phyloP scores from a whole-genome alignment of 306 rosid genomes.

The Pyrus bretschneideri region DNA sequence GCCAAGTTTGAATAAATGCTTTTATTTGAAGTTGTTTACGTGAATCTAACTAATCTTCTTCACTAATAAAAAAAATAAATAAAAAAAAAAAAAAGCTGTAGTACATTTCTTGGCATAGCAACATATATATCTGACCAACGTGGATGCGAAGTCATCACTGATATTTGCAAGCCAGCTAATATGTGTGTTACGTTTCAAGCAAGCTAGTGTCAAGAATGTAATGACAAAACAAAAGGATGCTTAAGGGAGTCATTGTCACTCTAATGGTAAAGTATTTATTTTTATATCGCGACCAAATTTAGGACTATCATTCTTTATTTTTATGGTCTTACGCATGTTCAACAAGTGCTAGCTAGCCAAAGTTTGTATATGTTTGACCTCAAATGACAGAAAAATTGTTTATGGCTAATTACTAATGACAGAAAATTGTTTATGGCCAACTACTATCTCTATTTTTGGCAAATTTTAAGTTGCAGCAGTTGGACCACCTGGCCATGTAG shows the following conservation, averaged over 20 bases:
- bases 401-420: too few species aligned
- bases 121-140: neutral
- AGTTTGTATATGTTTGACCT: too few species aligned
- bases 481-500: too few species aligned
- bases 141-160: constrained; percentile 9
- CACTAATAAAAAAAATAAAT: neutral
- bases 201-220: neutral
- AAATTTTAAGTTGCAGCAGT: too few species aligned
- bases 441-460: too few species aligned
- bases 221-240: neutral
- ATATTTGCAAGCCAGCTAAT: neutral
- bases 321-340: neutral
- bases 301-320: neutral
- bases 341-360: too few species aligned
- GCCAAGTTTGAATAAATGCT: constrained; percentile 5
- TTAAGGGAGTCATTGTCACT: too few species aligned
- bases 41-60: neutral
- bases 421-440: too few species aligned
- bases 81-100: neutral
- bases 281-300: neutral
- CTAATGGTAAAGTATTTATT: neutral
- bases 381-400: too few species aligned
- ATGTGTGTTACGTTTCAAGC: neutral
- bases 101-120: neutral
- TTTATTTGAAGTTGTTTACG: neutral